A percentile compares a stretch with the other conserved stretches of the same genome.
phyloP scores from a whole-genome alignment of 192 early-diverging fungal genomes.

The Geranomyces variabilis region DNA sequence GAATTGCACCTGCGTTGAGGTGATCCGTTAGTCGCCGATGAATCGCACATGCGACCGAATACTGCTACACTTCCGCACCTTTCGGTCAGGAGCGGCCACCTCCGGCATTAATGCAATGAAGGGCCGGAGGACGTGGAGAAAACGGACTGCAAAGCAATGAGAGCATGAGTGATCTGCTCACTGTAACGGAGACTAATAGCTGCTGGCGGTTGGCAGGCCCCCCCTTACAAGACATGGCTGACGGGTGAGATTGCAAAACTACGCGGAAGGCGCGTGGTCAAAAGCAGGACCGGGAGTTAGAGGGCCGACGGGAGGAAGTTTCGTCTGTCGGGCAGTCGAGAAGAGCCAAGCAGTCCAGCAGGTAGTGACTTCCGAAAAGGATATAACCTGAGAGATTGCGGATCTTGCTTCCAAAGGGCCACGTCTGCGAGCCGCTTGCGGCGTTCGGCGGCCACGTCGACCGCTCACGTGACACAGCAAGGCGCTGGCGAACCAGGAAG shows the following conservation, averaged over 20 bases:
- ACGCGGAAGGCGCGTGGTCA: too few species aligned
- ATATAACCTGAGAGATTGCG: too few species aligned
- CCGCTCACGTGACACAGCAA: too few species aligned
- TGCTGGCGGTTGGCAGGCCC: not conserved
- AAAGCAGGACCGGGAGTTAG: not conserved
- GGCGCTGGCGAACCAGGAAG: too few species aligned
- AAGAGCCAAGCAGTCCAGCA: too few species aligned
- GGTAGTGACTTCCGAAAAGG: too few species aligned
- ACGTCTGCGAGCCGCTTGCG: too few species aligned
- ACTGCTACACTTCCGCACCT: slow-evolving; percentile 57
- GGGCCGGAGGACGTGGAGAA: slow-evolving; percentile 94
- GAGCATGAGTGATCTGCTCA: not conserved
- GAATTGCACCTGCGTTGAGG: slow-evolving; percentile 78
- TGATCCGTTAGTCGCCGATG: not conserved
- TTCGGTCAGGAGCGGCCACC: slow-evolving; percentile 94
- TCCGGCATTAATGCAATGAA: slow-evolving; percentile 99
- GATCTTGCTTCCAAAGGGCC: too few species aligned
- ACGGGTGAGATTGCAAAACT: not conserved
- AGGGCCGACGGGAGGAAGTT: not conserved
- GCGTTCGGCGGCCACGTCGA: too few species aligned
- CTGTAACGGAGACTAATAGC: not conserved
- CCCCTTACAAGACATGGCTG: slow-evolving; percentile 10
- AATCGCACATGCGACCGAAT: too few species aligned
- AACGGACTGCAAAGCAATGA: slow-evolving; percentile 79
- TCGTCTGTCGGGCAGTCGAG: not conserved